Percentiles rank a stretch among this genome's conserved stretches.
These are phyloP conservation scores for Piloderma croceum DNA, from an alignment of 768 basidiomycete genomes.

Conservation along the genomic window DNA sequence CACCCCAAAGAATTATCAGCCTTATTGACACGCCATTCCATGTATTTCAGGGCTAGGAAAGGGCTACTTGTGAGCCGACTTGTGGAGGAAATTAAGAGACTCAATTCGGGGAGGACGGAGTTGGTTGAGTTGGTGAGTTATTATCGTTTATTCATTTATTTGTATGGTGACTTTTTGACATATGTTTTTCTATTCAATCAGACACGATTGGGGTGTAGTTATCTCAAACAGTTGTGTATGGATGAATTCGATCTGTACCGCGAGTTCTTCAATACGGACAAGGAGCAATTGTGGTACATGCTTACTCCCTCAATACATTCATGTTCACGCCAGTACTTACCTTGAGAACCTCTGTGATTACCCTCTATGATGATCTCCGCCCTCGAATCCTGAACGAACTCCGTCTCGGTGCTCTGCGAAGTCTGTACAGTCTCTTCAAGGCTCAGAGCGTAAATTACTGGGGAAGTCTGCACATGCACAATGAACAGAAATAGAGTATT, in stretches of 20 bases:
- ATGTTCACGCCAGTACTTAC: conserved; percentile 78
- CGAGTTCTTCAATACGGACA: conserved; percentile 84
- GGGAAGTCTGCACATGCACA: too few species aligned
- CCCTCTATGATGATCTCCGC: conserved; percentile 91
- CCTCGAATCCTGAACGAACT: conserved; percentile 94
- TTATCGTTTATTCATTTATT: conserved; percentile 13
- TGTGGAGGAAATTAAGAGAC: conserved; percentile 72
- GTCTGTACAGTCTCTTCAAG: conserved; percentile 97
- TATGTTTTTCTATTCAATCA: conserved; percentile 29
- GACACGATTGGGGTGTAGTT: conserved; percentile 90
- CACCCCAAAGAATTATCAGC: conserved; percentile 81
- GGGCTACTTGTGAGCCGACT: conserved; percentile 67
- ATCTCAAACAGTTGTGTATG: conserved; percentile 84
- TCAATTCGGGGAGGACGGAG: conserved; percentile 76
- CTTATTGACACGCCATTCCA: conserved; percentile 82
- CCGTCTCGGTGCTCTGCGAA: conserved; percentile 82
- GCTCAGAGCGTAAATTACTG: conserved; percentile 88
- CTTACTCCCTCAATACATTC: too few species aligned
- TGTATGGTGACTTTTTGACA: conserved; percentile 3
- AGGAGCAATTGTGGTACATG: too few species aligned
- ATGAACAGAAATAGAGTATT: too few species aligned
- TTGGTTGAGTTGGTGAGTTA: conserved; percentile 85
- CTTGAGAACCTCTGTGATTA: conserved; percentile 89
- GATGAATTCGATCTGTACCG: conserved; percentile 86
- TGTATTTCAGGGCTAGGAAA: conserved; percentile 76